phyloP scores from a whole-genome alignment of 306 rosid genomes.

The Astragalus membranaceus region DNA sequence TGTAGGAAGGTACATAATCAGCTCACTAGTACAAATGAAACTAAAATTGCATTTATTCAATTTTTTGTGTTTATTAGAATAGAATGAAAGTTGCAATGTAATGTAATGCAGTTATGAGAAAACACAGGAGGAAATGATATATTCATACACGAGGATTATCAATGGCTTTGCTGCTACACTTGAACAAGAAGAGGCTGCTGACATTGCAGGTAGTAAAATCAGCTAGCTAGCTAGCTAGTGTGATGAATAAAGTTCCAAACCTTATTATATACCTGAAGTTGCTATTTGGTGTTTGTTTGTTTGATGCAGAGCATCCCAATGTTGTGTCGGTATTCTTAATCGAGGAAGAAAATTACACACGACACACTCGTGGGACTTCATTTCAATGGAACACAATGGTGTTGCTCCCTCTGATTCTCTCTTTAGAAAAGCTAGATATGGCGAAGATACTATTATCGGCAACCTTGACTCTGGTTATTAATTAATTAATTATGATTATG shows the following conservation, averaged over 20 bases:
- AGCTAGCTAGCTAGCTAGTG: too few species aligned
- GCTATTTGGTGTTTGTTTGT: neutral
- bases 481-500: too few species aligned
- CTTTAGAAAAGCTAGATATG: conserved; percentile 49
- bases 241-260: too few species aligned
- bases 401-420: conserved; percentile 21
- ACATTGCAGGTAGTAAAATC: conserved; percentile 28
- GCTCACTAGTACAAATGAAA: too few species aligned
- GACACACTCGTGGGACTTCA: conserved; percentile 72
- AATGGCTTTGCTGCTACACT: conserved; percentile 55
- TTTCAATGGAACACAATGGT: conserved; percentile 41
- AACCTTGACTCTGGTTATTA: conserved; percentile 72
- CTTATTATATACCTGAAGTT: too few species aligned
- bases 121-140: conserved; percentile 47
- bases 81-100: neutral
- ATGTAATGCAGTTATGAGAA: conserved; percentile 28
- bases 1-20: conserved; percentile 34
- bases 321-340: conserved; percentile 52
- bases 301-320: conserved; percentile 42
- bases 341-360: conserved; percentile 71
- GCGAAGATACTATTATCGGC: conserved; percentile 55
- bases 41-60: too few species aligned
- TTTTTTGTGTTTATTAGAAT: too few species aligned
- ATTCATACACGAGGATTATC: conserved; percentile 57
- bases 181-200: conserved; percentile 27